Percentiles rank a stretch among this genome's conserved stretches.
Conservation (phyloP, 495 filamentous ascomycete genomes). For the Pyrenula massariospora region DNA sequence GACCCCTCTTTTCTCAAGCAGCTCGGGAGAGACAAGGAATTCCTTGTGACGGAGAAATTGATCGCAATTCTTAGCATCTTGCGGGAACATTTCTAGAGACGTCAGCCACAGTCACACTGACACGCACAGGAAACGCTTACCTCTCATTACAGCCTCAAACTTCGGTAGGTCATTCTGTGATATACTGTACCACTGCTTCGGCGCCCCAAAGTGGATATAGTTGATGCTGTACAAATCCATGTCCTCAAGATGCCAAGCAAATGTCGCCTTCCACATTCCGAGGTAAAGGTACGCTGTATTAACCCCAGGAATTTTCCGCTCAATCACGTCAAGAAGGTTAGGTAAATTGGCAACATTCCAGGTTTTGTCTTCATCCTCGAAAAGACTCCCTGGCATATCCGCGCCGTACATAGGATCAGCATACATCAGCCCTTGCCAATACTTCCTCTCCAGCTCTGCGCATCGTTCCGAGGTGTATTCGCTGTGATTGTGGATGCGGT, state of each 20-base stretch:
- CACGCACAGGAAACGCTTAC: constrained; percentile 17
- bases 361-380: constrained; percentile 67
- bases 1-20: constrained; percentile 78
- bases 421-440: constrained; percentile 94
- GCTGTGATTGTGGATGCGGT: constrained; percentile 65
- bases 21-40: constrained; percentile 88
- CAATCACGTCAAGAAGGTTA: constrained; percentile 87
- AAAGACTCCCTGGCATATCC: constrained; percentile 93
- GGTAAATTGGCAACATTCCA: constrained; percentile 95
- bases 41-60: constrained; percentile 97
- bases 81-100: constrained; percentile 63
- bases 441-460: constrained; percentile 82
- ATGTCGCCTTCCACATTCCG: constrained; percentile 99
- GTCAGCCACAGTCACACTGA: constrained; percentile 2
- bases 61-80: constrained; percentile 90
- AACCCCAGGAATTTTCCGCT: constrained; percentile 90
- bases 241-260: constrained; percentile 98
- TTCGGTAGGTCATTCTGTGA: constrained; percentile 88
- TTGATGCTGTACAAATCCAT: constrained; percentile 99
- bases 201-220: constrained; percentile 96
- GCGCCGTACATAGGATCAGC: constrained; percentile 92
- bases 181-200: constrained; percentile 99
- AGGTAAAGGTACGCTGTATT: constrained; percentile 98
- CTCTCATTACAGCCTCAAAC: constrained; percentile 93
- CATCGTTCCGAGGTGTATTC: constrained; percentile 86